Evolutionary conservation across 345 rosid species (phyloP), one percentile per base, ranked within the genome.

Genomic region (Nephelium lappaceum): DNA sequence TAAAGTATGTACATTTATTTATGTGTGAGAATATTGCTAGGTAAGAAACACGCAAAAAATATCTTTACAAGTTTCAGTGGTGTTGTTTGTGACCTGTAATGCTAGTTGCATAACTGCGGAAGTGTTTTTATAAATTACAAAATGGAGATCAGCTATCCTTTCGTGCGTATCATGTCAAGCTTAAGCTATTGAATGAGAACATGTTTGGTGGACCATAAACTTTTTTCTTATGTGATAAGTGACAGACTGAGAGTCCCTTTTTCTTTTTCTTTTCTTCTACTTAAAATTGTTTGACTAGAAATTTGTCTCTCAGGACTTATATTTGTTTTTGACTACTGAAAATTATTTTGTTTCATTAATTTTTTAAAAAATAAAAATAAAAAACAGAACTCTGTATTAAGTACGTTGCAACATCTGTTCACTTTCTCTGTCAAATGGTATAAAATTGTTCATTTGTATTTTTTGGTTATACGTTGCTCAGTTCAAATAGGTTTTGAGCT

Each of bases 121-220:
- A 45, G 57, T 69, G 74, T 71, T 8, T 9, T 71, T 39, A 10
- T 47, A 18, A 72, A 24, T 53, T 58, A 58, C 63, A 58, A 58
- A 58, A 58, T n/a, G 24, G 24, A 74, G 15, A 25, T 39, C 21
- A 6, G 8, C 8, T 19, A 27, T 58, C 19, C n/a, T 74, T 63
- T 47, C 1, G 8, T 45, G 78, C 18, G 10, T 63, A 18, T 31
- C 24, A 11, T 45, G 47, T 60, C 55, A 21, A 58, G 15, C 23
- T 60, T 73, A 41, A 41, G 61, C 69, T 64, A 49, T 45, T 63
- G 64, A 16, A 64, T 38, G 15, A 27, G 24, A 3, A 21, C 39
- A 76, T 14, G 6, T 66, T 27, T 67, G 15, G 15, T n/a, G 21
- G 55, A n/a, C 64, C 39, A n/a, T 36, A 36, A 75, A 66, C 51